Evolutionary conservation across 2,329 filamentous ascomycete genomes (phyloP).

Genomic region (Pseudocercospora vitis): DNA sequence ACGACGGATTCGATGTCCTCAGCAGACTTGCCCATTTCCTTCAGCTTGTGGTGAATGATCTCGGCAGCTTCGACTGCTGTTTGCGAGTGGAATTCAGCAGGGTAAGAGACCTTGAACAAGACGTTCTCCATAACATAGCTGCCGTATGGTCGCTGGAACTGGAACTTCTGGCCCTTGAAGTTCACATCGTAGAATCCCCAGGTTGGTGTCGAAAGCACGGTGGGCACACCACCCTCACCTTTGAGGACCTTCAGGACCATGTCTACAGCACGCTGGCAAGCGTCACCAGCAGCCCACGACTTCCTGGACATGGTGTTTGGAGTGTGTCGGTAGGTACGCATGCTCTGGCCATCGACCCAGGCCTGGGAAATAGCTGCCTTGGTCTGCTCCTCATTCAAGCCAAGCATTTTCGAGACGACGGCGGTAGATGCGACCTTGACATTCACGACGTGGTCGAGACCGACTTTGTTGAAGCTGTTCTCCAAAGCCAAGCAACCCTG

Average conservation of each 20-base stretch:
- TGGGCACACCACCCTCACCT: slow-evolving; percentile 88
- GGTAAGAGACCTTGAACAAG: slow-evolving; percentile 99
- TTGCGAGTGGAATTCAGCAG: slow-evolving; percentile 97
- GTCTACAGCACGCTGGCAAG: slow-evolving; percentile 96
- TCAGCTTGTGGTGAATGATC: slow-evolving; percentile 80
- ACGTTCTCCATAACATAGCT: slow-evolving; percentile 99
- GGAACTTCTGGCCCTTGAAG: slow-evolving; percentile 93
- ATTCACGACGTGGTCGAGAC: slow-evolving; percentile 93
- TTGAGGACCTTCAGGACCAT: slow-evolving; percentile 96
- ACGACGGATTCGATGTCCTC: slow-evolving; percentile 90
- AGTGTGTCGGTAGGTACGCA: slow-evolving; percentile 95
- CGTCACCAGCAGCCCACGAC: slow-evolving; percentile 97
- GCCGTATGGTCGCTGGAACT: slow-evolving; percentile 93
- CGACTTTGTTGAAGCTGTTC: slow-evolving; percentile 99
- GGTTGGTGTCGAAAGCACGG: slow-evolving; percentile 83
- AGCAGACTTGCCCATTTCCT: slow-evolving; percentile 81
- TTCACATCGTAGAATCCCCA: slow-evolving; percentile 99
- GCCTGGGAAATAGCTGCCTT: slow-evolving; percentile 95
- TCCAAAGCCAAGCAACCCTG: slow-evolving; percentile 94
- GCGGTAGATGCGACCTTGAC: slow-evolving; percentile 97
- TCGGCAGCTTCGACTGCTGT: slow-evolving; percentile 94
- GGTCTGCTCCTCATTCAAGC: slow-evolving; percentile 84
- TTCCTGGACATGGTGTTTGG: slow-evolving; percentile 99
- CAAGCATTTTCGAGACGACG: slow-evolving; percentile 93
- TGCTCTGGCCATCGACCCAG: slow-evolving; percentile 92